Base-by-base conservation (phyloP, 306 rosid species). In the Echinosophora koreensis region DNA sequence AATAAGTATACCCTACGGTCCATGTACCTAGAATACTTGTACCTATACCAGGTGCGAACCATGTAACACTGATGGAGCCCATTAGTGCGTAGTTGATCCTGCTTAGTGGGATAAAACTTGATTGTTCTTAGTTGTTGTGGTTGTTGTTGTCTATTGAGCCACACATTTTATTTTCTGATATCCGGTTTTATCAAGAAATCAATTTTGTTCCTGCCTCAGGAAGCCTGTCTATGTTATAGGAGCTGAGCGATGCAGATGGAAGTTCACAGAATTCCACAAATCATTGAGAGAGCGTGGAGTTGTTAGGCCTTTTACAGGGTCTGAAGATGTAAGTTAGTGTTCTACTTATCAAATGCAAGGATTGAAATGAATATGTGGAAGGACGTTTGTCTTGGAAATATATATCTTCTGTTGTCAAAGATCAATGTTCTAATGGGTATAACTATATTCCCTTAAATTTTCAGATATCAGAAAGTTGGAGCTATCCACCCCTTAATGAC, bases 381-480 rank as follows among this genome's bases (percentile, higher is more conserved):
- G 22, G 78, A 37, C 30, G 6, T 71, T 8, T 63, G 42, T 28
- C n/a, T 2, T 39, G 37, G 62, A 56, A 34, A 37, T 41, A 59
- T 37, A 76, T 68, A 22, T 22, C 9, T 5, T 50, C 66, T 6
- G n/a, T 49, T 49, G 18, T 39, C 3, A 16, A 66, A 64, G 2
- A 66, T 57, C 32, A 9, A 1, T 27, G 69, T 74, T 62, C 74
- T 49, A 49, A 69, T 30, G 34, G 38, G 44, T 16, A 22, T 22
- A 22, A 22, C 22, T 22, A 22, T 78, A 49, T 68, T 80, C 62
- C 51, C 42, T 10, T 32, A 49, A 71, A 78, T 41, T 82, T 83
- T 50, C 89, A 95, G 98, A 95, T 95, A 35, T 84, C 93, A 3
- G 97, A 95, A 77, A 95, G 91, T 85, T 95, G 98, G 98, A 95